Evolutionary conservation across 2,329 filamentous ascomycete species (phyloP).

Genomic region (Stagonosporopsis cucurbitacearum): DNA sequence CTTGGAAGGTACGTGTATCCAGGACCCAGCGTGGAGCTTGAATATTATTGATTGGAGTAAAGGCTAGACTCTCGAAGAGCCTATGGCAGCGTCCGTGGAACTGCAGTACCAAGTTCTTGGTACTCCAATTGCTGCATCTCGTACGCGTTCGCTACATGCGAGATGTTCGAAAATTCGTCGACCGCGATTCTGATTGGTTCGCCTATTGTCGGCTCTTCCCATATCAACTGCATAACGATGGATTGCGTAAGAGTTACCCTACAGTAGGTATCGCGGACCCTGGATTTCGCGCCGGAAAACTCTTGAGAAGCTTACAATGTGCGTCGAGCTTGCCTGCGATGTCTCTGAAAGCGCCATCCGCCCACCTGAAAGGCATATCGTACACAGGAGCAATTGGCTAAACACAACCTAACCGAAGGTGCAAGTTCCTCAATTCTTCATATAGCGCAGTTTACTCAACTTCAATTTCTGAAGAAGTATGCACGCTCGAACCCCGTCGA

Average conservation of each 20-base stretch:
- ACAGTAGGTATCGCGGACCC: no score
- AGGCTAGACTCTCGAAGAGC: no score
- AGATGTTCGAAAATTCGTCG: neutral
- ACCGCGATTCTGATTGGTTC: neutral
- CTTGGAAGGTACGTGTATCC: no score
- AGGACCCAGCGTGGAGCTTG: no score
- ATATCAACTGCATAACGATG: neutral
- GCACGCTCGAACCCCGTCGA: neutral
- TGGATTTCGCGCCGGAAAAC: neutral
- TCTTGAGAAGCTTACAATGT: neutral
- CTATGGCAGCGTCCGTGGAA: no score
- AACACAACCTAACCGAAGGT: neutral
- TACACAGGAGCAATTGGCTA: neutral
- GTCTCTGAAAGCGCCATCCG: neutral
- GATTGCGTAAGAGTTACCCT: neutral
- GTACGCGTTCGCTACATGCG: no score
- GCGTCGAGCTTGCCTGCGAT: neutral
- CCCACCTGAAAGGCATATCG: neutral
- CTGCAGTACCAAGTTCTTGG: no score
- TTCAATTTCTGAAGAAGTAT: neutral
- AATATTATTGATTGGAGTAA: no score
- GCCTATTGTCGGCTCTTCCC: neutral
- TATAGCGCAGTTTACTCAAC: neutral
- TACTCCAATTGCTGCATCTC: no score
- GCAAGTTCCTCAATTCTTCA: neutral